These are phyloP conservation scores for Coriolopsis trogii DNA, from an alignment of 1,284 basidiomycete species.

Conservation along the genomic window DNA sequence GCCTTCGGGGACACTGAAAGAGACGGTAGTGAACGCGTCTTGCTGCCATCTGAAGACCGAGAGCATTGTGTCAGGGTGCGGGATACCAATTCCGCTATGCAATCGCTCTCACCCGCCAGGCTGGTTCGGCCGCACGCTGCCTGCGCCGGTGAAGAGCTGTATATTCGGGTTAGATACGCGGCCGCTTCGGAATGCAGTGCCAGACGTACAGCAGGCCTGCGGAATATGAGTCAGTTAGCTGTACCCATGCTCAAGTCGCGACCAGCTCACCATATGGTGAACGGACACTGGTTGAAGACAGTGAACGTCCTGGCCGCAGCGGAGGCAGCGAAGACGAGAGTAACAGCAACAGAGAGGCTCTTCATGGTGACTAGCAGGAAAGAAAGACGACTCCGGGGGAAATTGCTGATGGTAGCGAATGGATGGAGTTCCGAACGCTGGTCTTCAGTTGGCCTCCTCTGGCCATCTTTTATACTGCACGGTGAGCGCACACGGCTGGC, in stretches of 20 bases:
- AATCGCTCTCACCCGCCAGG: slow-evolving; percentile 36
- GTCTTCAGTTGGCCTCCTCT: too few species aligned
- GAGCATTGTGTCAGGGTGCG: too few species aligned
- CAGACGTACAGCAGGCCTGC: slow-evolving; percentile 36
- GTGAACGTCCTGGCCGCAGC: slow-evolving; percentile 19
- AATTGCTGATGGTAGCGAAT: too few species aligned
- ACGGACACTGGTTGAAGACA: slow-evolving; percentile 20
- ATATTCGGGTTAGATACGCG: not conserved
- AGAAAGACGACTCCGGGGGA: too few species aligned
- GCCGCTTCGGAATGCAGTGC: not conserved
- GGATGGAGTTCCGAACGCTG: too few species aligned
- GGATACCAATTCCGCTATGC: too few species aligned
- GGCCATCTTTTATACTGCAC: too few species aligned
- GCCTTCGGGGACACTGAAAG: slow-evolving; percentile 39
- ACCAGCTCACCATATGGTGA: slow-evolving; percentile 16
- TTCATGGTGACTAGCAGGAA: too few species aligned
- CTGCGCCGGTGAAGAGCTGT: slow-evolving; percentile 37
- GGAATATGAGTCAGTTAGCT: slow-evolving; percentile 1
- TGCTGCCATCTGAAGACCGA: slow-evolving; percentile 36
- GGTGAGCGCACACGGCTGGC: too few species aligned
- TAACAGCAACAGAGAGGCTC: slow-evolving; percentile 9
- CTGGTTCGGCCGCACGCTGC: slow-evolving; percentile 31
- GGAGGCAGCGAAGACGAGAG: slow-evolving; percentile 15
- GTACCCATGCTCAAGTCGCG: not conserved
- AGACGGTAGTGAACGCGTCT: slow-evolving; percentile 32